A percentile compares a stretch with the other conserved stretches of the same genome.
phyloP scores from a whole-genome alignment of 257 asterid genomes.

The Fraxinus anomala region DNA sequence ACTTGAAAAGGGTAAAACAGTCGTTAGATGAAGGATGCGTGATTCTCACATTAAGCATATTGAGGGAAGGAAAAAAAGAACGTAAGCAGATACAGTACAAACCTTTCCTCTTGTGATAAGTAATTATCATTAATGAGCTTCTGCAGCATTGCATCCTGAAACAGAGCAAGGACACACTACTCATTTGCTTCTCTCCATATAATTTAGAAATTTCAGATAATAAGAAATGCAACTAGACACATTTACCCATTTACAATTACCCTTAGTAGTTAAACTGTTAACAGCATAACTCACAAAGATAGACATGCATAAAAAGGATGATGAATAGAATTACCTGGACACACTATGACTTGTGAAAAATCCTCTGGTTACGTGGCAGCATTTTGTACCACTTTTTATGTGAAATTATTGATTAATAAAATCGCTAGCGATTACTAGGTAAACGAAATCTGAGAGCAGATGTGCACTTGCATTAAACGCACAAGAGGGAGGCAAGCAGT shows the following conservation, averaged over 20 bases:
- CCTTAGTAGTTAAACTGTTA: not conserved
- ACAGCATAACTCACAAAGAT: not conserved
- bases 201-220: not conserved
- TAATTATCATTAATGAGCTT: conserved; percentile 64
- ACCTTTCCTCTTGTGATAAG: conserved; percentile 91
- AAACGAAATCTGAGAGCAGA: not conserved
- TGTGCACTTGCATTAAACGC: not conserved
- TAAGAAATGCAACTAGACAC: not conserved
- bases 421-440: not conserved
- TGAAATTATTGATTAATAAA: not conserved
- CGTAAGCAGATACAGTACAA: conserved; percentile 27
- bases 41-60: conserved; percentile 20
- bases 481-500: not conserved
- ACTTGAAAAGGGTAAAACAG: not conserved
- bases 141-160: conserved; percentile 93
- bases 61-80: not conserved
- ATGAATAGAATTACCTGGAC: not conserved
- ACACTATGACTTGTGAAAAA: not conserved
- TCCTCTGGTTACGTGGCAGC: not conserved
- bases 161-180: conserved; percentile 21
- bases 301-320: not conserved
- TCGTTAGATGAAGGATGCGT: not conserved
- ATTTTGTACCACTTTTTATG: not conserved
- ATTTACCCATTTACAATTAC: not conserved
- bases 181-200: conserved; percentile 17